Conservation (phyloP, 495 filamentous ascomycete genomes). For the Parathielavia hyrcaniae region DNA sequence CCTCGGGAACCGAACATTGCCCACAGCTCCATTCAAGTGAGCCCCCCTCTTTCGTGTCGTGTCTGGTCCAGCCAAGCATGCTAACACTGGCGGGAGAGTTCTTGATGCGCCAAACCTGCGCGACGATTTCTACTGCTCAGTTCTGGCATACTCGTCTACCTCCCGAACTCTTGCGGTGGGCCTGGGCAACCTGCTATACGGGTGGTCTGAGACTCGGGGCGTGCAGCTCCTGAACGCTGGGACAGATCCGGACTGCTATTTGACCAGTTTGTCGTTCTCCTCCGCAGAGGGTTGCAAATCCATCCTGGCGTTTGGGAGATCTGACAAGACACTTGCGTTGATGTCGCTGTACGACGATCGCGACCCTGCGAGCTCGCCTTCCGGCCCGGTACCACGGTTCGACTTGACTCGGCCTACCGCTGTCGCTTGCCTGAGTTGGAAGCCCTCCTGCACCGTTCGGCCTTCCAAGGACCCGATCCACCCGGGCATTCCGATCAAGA, state of each 20-base stretch:
- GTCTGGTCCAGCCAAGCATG: conserved; percentile 1
- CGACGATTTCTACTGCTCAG: conserved; percentile 94
- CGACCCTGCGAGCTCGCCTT: conserved; percentile 3
- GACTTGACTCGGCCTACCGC: conserved; percentile 61
- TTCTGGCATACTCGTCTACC: conserved; percentile 74
- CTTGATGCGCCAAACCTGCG: conserved; percentile 80
- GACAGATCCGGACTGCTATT: conserved; percentile 36
- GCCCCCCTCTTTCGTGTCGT: conserved; percentile 23
- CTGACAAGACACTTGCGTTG: conserved; percentile 53
- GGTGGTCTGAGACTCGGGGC: conserved; percentile 71
- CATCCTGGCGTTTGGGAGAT: conserved; percentile 81
- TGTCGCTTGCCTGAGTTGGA: conserved; percentile 72
- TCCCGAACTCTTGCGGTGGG: conserved; percentile 77
- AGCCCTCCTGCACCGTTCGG: conserved; percentile 44
- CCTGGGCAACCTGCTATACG: conserved; percentile 69
- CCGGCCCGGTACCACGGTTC: conserved; percentile 52
- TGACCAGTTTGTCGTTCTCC: conserved; percentile 86
- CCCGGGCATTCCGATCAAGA: conserved; percentile 41
- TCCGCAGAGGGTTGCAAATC: conserved; percentile 66
- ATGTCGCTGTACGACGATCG: conserved; percentile 46
- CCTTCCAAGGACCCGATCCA: conserved; percentile 34
- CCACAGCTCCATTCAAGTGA: conserved; percentile 71
- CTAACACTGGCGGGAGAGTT: conserved; percentile 46
- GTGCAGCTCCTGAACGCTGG: conserved; percentile 44
- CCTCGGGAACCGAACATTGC: conserved; percentile 41